Base-by-base conservation (phyloP, 371 early-diverging fungal genomes). In the Mucor indicus region DNA sequence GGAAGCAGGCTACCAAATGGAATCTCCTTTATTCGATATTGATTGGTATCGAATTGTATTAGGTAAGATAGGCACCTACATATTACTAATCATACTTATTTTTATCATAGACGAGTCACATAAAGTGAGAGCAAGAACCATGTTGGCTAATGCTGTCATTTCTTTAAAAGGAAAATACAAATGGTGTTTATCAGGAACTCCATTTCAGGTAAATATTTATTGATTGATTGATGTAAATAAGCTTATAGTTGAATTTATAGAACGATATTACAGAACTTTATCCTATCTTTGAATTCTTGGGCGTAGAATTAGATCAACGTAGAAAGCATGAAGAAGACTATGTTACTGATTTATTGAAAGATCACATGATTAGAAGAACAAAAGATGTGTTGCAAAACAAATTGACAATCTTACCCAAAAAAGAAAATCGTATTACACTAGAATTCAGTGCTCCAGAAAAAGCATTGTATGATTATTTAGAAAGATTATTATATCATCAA, bases 131-230 rank as follows among this genome's bases (percentile, higher is more conserved):
- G 55, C 52, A 8, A 50, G 53, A 25, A 51, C 72, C 1, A 46
- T 54, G 35, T 23, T 72, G 7, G 57, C 57, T 12, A 50, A 61
- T 12, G 47, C 69, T 15, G 62, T 68, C 6, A 44, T 51, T 17
- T 43, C 55, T 23, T 33, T 72, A 22, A 39, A 40, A 17, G 53
- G 66, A 9, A 60, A 49, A 30, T 68, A 82, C 38, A 75, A 90
- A 41, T 92, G 93, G 89, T 87, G 93, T 45, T 64, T 97, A 29
- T 89, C 93, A 11, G 97, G 95, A 42, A 92, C 85, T 13, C 81
- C 83, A 6, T 48, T 69, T 8, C 92, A 92, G 67, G 69, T 69
- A 68, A 8, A 38, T 36, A 30, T 6, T 5, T 37, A 0, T 5
- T 24, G 15, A 16, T 9, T 36, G n/a, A 4, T 13, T 27, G 20